These are phyloP conservation scores for Onygenales sp. DNA, from an alignment of 2,329 filamentous ascomycete genomes.

Conservation along the genomic window DNA sequence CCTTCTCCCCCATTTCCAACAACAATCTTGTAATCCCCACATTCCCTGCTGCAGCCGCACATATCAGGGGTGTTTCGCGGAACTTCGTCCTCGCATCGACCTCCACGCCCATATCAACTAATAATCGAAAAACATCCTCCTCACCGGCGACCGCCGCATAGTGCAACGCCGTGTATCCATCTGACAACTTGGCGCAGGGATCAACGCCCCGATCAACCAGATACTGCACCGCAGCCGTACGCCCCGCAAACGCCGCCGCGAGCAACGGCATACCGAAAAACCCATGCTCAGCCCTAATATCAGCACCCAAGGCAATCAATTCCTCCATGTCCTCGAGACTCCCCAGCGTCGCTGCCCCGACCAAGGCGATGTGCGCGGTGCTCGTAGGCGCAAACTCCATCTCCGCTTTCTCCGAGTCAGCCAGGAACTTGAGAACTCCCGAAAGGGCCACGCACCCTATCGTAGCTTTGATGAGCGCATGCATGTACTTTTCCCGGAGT, in stretches of 20 bases:
- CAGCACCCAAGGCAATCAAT: not conserved
- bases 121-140: slow-evolving; percentile 4
- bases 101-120: slow-evolving; percentile 10
- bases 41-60: slow-evolving; percentile 14
- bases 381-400: not conserved
- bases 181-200: not conserved
- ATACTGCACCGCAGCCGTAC: not conserved
- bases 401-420: not conserved
- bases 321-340: not conserved
- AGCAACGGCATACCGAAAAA: not conserved
- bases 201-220: not conserved
- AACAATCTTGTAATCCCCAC: slow-evolving; percentile 11
- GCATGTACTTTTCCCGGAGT: no score
- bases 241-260: not conserved
- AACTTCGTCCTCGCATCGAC: slow-evolving; percentile 11
- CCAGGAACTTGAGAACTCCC: no score
- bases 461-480: no score
- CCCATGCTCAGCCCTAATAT: not conserved
- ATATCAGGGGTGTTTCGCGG: slow-evolving; percentile 12
- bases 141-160: not conserved
- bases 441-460: no score
- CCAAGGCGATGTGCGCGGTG: not conserved
- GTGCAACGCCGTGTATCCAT: not conserved
- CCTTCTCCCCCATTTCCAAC: slow-evolving; percentile 9
- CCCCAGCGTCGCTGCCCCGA: not conserved